These are phyloP conservation scores for Chlamydomonas sphaeroides DNA, from an alignment of 139 green algal genomes.

Conservation along the genomic window DNA sequence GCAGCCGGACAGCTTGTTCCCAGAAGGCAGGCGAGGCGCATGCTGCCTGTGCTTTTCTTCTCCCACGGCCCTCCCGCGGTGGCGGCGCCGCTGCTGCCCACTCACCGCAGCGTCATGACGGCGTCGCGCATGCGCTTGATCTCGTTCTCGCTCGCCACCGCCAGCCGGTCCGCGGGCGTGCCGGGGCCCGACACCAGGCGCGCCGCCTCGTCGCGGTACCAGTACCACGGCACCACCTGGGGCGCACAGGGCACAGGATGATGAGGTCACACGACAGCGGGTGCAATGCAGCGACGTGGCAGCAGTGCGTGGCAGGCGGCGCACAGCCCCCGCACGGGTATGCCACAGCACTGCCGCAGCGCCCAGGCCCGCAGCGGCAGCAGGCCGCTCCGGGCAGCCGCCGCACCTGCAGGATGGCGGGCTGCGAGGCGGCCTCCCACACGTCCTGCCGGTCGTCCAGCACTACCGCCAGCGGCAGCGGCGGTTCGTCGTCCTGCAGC, in stretches of 20 bases:
- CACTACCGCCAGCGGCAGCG: slow-evolving; percentile 77
- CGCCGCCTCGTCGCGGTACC: slow-evolving; percentile 53
- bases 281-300: too few species aligned
- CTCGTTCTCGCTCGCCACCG: slow-evolving; percentile 40
- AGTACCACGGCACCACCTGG: slow-evolving; percentile 58
- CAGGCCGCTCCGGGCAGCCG: too few species aligned
- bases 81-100: too few species aligned
- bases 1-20: too few species aligned
- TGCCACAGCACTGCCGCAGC: too few species aligned
- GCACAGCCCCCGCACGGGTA: too few species aligned
- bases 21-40: too few species aligned
- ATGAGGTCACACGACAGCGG: too few species aligned
- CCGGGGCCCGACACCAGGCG: slow-evolving; percentile 34
- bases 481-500: slow-evolving; percentile 23
- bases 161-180: slow-evolving; percentile 15
- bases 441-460: slow-evolving; percentile 88
- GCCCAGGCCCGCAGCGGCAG: too few species aligned
- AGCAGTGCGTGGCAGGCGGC: too few species aligned
- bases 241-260: neutral
- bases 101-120: slow-evolving; percentile 41
- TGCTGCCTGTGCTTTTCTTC: too few species aligned
- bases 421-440: slow-evolving; percentile 72
- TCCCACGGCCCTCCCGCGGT: too few species aligned
- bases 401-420: slow-evolving; percentile 77
- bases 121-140: slow-evolving; percentile 46